Percentiles rank a stretch among this genome's conserved stretches.
phyloP scores from a whole-genome alignment of 805 yeast species.

The Cyberlindnera samutprakarnensis region DNA sequence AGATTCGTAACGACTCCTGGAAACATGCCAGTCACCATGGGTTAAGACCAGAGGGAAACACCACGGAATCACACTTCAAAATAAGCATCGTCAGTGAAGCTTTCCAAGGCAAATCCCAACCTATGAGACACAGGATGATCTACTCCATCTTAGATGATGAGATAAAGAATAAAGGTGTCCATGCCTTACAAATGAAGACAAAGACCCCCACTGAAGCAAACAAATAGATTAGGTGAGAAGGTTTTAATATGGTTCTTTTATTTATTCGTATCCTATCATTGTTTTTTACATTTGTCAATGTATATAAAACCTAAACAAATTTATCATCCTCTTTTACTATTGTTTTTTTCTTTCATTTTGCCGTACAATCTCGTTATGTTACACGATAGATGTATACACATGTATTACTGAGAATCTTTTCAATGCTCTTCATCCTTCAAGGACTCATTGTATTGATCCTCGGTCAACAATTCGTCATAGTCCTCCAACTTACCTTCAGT shows the following conservation, averaged over 20 bases:
- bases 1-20: slow-evolving; percentile 72
- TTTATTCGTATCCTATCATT: too few relatives aligned
- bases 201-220: slow-evolving; percentile 56
- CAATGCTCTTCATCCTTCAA: slow-evolving; percentile 16
- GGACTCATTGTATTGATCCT: slow-evolving; percentile 33
- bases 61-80: slow-evolving; percentile 75
- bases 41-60: slow-evolving; percentile 63
- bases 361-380: too few relatives aligned
- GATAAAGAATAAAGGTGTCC: slow-evolving; percentile 63
- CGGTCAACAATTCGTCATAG: slow-evolving; percentile 51
- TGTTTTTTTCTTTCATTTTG: too few relatives aligned
- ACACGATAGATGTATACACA: too few relatives aligned
- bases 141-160: slow-evolving; percentile 68
- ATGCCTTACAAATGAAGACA: slow-evolving; percentile 81
- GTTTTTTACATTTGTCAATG: too few relatives aligned
- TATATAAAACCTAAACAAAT: too few relatives aligned
- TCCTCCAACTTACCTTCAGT: slow-evolving; percentile 38
- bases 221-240: too few relatives aligned
- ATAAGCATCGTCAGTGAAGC: slow-evolving; percentile 62
- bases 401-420: too few relatives aligned
- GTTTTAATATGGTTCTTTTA: too few relatives aligned
- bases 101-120: slow-evolving; percentile 58
- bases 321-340: too few relatives aligned
- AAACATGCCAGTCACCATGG: slow-evolving; percentile 87
- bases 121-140: slow-evolving; percentile 71